Evolutionary conservation across 2,329 filamentous ascomycete species (phyloP).

Genomic region (Verticillium isaacii): DNA sequence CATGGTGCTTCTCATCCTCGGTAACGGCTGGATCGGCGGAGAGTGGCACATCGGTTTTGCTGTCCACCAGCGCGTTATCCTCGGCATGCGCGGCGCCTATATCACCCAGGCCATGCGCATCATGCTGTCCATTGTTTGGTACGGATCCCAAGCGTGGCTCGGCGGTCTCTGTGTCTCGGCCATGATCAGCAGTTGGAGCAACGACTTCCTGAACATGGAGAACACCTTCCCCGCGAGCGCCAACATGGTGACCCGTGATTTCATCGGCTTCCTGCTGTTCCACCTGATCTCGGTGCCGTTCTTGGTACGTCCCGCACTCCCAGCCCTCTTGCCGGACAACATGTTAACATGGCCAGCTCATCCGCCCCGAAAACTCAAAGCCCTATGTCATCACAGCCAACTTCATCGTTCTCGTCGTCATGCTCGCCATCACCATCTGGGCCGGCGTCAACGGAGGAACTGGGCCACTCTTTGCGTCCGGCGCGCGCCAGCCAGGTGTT

Average conservation of each 20-base stretch:
- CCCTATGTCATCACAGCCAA: constrained; percentile 38
- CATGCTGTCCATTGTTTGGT: constrained; percentile 33
- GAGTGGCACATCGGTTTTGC: constrained; percentile 29
- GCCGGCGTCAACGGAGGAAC: constrained; percentile 37
- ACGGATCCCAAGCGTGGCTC: constrained; percentile 26
- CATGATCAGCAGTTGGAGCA: constrained; percentile 41
- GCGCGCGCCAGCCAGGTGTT: constrained; percentile 11
- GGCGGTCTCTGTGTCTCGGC: constrained; percentile 19
- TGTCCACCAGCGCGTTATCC: constrained; percentile 24
- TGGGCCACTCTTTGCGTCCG: constrained; percentile 33
- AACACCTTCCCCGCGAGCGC: constrained; percentile 36
- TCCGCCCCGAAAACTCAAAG: constrained; percentile 45
- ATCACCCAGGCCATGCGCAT: constrained; percentile 33
- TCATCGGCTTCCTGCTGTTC: constrained; percentile 47
- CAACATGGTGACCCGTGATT: constrained; percentile 33
- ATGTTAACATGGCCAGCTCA: constrained; percentile 16
- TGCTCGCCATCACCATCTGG: constrained; percentile 45
- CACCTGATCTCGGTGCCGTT: constrained; percentile 44
- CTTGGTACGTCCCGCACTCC: constrained; percentile 20
- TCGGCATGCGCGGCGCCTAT: constrained; percentile 34
- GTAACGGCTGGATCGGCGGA: constrained; percentile 19
- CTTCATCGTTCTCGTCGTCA: constrained; percentile 36
- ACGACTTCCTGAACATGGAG: constrained; percentile 35
- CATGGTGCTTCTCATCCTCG: constrained; percentile 12
- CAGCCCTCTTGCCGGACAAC: not conserved